phyloP scores from a whole-genome alignment of 441 rosid species.

The Metrosideros polymorpha region DNA sequence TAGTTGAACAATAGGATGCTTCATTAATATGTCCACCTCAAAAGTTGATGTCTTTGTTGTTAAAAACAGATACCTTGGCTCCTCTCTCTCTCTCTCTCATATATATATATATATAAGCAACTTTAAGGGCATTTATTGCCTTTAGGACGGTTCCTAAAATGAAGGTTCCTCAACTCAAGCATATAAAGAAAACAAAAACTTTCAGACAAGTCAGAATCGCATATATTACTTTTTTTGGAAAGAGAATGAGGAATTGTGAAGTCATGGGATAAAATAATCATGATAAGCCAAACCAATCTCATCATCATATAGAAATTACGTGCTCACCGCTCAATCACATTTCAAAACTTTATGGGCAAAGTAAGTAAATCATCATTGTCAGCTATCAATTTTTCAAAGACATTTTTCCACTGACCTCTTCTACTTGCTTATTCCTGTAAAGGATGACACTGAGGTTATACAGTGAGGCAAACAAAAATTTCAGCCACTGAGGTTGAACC shows the following conservation, averaged over 20 bases:
- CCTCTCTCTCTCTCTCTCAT: no score
- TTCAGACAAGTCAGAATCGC: neutral
- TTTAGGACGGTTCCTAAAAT: neutral
- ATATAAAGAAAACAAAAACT: neutral
- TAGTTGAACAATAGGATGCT: neutral
- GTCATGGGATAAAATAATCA: neutral
- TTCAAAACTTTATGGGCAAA: neutral
- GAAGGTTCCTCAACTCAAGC: neutral
- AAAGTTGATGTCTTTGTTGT: neutral
- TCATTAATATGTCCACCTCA: neutral
- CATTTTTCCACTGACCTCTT: constrained; percentile 40
- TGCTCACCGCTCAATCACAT: neutral
- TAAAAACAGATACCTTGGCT: neutral
- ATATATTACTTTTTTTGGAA: neutral
- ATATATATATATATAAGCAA: no score
- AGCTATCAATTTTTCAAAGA: neutral
- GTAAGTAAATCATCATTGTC: neutral
- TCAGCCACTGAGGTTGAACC: constrained; percentile 62
- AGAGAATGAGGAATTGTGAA: neutral
- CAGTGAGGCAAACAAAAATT: constrained; percentile 45
- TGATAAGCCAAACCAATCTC: neutral
- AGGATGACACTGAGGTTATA: constrained; percentile 58
- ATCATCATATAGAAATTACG: neutral
- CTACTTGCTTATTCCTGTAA: constrained; percentile 55
- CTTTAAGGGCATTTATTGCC: neutral